These are phyloP conservation scores for Hypoxylon rubiginosum DNA, from an alignment of 2,329 filamentous ascomycete genomes.

Conservation along the genomic window DNA sequence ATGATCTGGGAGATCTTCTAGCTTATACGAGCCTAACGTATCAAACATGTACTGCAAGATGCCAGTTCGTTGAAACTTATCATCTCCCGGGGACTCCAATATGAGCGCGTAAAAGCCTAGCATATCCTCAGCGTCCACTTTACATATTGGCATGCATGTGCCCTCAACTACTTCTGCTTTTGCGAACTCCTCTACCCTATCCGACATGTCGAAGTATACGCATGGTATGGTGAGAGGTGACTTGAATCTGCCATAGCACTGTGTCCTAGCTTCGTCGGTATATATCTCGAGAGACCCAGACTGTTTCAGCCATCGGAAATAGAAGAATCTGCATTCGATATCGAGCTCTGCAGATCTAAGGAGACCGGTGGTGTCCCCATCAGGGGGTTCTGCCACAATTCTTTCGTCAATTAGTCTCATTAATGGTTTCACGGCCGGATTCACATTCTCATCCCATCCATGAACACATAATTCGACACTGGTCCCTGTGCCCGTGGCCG, in stretches of 20 bases:
- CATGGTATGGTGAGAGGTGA: constrained; percentile 51
- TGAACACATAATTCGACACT: not conserved
- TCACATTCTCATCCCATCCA: not conserved
- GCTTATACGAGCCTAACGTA: too few relatives aligned
- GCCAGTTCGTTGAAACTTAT: not conserved
- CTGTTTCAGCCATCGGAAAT: not conserved
- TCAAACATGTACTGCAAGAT: not conserved
- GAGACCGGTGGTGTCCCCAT: not conserved
- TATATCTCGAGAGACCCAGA: not conserved
- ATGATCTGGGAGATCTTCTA: too few relatives aligned
- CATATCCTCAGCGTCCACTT: not conserved
- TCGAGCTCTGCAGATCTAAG: constrained; percentile 18
- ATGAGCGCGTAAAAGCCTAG: not conserved
- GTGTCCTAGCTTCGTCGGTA: constrained; percentile 47
- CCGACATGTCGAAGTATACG: constrained; percentile 53
- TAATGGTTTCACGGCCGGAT: not conserved
- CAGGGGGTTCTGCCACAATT: constrained; percentile 10
- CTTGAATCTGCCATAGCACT: constrained; percentile 49
- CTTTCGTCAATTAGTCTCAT: constrained; percentile 1
- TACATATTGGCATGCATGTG: not conserved
- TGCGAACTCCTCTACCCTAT: not conserved
- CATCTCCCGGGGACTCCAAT: not conserved
- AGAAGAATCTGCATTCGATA: not conserved
- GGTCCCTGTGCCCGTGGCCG: not conserved
- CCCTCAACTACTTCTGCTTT: not conserved